Evolutionary conservation across 192 early-diverging fungal genomes (phyloP).

Genomic region (Pilobolus umbonatus): DNA sequence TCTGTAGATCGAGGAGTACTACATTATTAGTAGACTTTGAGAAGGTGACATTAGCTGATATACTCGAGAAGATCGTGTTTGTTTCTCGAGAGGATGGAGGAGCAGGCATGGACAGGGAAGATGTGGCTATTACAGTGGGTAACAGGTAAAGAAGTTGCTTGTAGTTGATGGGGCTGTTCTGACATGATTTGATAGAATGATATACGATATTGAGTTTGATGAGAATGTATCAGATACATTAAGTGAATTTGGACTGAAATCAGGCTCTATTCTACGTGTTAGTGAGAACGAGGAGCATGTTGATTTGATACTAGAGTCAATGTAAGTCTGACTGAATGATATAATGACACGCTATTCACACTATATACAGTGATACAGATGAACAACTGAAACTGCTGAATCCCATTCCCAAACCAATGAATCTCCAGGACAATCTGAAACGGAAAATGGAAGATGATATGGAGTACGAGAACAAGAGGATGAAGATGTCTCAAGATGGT

Average conservation of each 20-base stretch:
- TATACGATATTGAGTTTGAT: constrained; percentile 89
- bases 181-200: constrained; percentile 42
- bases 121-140: constrained; percentile 66
- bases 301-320: constrained; percentile 15
- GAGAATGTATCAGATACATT: constrained; percentile 66
- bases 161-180: neutral
- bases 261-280: constrained; percentile 56
- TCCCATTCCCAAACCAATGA: neutral
- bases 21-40: constrained; percentile 53
- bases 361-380: neutral
- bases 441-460: neutral
- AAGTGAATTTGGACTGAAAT: constrained; percentile 51
- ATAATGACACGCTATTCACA: neutral
- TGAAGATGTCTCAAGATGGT: neutral
- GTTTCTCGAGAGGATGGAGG: constrained; percentile 37
- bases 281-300: constrained; percentile 46
- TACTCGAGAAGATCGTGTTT: constrained; percentile 50
- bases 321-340: neutral
- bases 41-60: constrained; percentile 59
- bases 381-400: neutral
- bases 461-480: neutral
- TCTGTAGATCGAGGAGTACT: constrained; percentile 67
- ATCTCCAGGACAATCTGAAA: neutral
- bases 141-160: constrained; percentile 45
- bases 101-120: constrained; percentile 56